Evolutionary conservation across 176 grass and related monocot species (phyloP).

Genomic region (Oryza punctata): DNA sequence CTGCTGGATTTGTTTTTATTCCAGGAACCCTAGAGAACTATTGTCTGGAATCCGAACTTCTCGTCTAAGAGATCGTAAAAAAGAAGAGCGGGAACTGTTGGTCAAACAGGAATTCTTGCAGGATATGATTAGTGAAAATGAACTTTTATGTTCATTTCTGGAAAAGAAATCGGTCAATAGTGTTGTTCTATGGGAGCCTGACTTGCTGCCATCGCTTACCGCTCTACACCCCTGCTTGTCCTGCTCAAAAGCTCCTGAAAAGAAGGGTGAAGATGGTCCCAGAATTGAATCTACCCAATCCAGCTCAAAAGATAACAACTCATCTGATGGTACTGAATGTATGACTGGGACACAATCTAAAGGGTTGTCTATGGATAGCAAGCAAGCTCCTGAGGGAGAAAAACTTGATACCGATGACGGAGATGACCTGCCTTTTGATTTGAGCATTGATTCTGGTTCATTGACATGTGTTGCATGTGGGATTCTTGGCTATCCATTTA

Average conservation of each 20-base stretch:
- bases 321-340: constrained; percentile 23
- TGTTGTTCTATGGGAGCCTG: constrained; percentile 91
- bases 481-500: constrained; percentile 98
- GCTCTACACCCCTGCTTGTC: constrained; percentile 43
- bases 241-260: constrained; percentile 45
- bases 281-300: constrained; percentile 10
- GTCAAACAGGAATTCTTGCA: constrained; percentile 91
- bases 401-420: constrained; percentile 53
- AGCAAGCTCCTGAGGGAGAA: constrained; percentile 27
- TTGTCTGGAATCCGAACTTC: constrained; percentile 76
- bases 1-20: constrained; percentile 60
- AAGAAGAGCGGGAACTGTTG: constrained; percentile 90
- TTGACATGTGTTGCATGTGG: constrained; percentile 98
- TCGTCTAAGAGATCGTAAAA: constrained; percentile 82
- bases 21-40: constrained; percentile 78
- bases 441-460: constrained; percentile 95
- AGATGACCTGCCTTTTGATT: constrained; percentile 76
- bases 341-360: constrained; percentile 17
- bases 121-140: constrained; percentile 91
- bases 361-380: constrained; percentile 27
- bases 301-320: constrained; percentile 25
- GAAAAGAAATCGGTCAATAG: constrained; percentile 57
- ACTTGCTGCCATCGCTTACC: constrained; percentile 61
- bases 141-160: constrained; percentile 63
- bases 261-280: constrained; percentile 32